Conservation (phyloP, 805 yeast genomes). For the Candida sakaeoensis region DNA sequence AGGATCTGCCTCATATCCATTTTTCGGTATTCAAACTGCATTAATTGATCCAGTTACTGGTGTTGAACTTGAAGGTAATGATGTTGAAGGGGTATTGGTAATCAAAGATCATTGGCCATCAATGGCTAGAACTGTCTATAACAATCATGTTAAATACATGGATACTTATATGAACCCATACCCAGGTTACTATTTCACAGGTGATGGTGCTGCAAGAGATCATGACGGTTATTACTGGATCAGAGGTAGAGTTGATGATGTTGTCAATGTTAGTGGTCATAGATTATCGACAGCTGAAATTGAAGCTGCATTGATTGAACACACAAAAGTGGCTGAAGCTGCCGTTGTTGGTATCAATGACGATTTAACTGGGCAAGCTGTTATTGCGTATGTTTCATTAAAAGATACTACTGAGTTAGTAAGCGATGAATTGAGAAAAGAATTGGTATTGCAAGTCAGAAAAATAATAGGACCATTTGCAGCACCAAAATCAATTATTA, state of each 20-base stretch:
- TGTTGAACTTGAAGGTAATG: constrained; percentile 60
- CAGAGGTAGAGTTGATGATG: constrained; percentile 84
- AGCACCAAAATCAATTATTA: constrained; percentile 70
- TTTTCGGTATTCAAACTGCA: constrained; percentile 74
- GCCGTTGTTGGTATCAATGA: constrained; percentile 84
- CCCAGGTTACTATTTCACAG: constrained; percentile 80
- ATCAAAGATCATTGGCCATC: constrained; percentile 78
- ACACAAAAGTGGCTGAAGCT: constrained; percentile 65
- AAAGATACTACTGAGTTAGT: constrained; percentile 42
- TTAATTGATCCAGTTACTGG: constrained; percentile 76
- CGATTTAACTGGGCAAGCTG: constrained; percentile 84
- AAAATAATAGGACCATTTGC: constrained; percentile 84
- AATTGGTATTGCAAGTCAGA: constrained; percentile 65
- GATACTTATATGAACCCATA: constrained; percentile 83
- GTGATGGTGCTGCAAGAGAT: constrained; percentile 88
- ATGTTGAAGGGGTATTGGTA: constrained; percentile 79
- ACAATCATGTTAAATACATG: constrained; percentile 66
- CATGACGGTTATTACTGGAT: constrained; percentile 84
- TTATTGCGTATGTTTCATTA: constrained; percentile 75
- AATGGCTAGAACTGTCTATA: constrained; percentile 79
- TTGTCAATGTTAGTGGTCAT: constrained; percentile 84
- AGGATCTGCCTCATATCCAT: constrained; percentile 81
- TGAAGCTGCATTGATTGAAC: constrained; percentile 77
- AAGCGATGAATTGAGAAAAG: constrained; percentile 56
- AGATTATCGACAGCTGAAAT: constrained; percentile 86